Base-by-base conservation (phyloP, 2,329 filamentous ascomycete genomes). In the Davidsoniella virescens region DNA sequence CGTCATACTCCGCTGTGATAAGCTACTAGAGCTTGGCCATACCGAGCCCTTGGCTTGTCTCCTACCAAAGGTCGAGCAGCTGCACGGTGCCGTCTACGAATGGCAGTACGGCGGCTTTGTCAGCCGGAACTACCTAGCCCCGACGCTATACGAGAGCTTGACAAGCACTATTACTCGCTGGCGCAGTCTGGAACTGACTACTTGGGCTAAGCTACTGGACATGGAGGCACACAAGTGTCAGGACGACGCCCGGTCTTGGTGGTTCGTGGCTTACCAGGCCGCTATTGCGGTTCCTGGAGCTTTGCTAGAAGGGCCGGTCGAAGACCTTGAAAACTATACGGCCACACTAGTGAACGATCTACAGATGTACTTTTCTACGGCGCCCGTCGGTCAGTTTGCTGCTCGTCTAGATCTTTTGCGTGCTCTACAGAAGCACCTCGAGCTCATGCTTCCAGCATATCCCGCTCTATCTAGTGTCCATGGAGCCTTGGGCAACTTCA, bases 261-360 rank as follows among this genome's bases (percentile, higher is more conserved):
- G 88, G 82, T 98, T 95, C 58, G 75, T 96, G 53, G 87, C 90
- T 1, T 98, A 95, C 59, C 87, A 96, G 63, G 86, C 82, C 4
- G 77, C 94, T 40, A 75, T 98, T 57, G 82, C 80, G 2, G 82
- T 80, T 8, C 83, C 88, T 0, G 69, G 85, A 49, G 73, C 76
- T 17, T 72, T 90, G 54, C 68, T 75, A 1, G 71, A 77, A 51
- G 70, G 73, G 20, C 71, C 69, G 1, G 65, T 74, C 18, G 74
- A 80, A 44, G 65, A 93, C 52, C 67, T 69, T 36, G 63, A 67
- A 14, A 23, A 44, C 2, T 86, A 94, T 61, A 72, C 77, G 0
- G 70, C 74, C 52, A 76, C 78, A 45, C 70, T 95, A 7, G 70
- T 94, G n/a, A 73, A 75, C 55, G 86, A 82, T 38, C 68, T 96